Evolutionary conservation across 106 monocot genomes (phyloP).

Genomic region (Platanthera guangdongensis): DNA sequence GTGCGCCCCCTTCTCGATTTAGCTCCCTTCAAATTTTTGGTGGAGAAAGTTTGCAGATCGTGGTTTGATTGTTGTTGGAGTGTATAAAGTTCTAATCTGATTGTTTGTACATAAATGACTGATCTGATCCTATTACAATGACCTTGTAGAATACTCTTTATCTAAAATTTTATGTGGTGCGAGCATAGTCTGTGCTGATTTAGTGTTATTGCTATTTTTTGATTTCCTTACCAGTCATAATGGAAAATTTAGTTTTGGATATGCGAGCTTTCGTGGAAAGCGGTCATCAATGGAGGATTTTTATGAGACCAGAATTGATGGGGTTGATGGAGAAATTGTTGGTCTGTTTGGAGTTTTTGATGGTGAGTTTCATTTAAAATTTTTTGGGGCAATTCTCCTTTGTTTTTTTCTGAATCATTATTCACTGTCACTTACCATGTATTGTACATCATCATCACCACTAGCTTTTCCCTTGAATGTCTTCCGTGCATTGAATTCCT

Average conservation of each 20-base stretch:
- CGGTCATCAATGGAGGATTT: slow-evolving; percentile 57
- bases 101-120: neutral
- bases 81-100: neutral
- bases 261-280: slow-evolving; percentile 50
- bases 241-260: slow-evolving; percentile 52
- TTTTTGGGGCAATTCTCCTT: neutral
- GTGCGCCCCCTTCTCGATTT: neutral
- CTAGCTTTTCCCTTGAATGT: neutral
- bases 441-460: too few relatives aligned
- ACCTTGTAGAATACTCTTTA: slow-evolving; percentile 2
- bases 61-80: neutral
- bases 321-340: slow-evolving; percentile 39
- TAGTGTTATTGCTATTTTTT: neutral
- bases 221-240: slow-evolving; percentile 23
- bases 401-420: neutral
- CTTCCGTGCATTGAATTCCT: neutral
- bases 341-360: slow-evolving; percentile 62
- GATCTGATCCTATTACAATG: neutral
- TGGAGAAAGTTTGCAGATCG: neutral
- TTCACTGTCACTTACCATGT: neutral
- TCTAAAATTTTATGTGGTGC: neutral
- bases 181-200: neutral
- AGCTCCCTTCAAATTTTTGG: neutral
- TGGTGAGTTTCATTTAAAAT: slow-evolving; percentile 18
- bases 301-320: slow-evolving; percentile 44